Conservation (phyloP, 371 early-diverging fungal genomes). For the Dichotomocladium elegans region DNA sequence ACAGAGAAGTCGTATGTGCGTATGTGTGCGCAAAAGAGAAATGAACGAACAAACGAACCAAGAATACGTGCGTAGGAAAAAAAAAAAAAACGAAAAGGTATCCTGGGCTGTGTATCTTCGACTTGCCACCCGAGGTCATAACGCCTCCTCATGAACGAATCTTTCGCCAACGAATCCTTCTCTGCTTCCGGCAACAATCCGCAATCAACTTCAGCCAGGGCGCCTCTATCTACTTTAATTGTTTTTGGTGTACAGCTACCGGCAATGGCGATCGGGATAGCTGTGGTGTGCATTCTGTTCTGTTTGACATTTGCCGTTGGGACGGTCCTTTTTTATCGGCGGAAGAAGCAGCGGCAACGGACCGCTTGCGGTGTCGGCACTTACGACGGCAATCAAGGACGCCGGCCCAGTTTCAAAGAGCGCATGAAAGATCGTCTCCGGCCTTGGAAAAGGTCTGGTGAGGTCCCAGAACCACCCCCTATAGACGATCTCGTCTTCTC, state of each 20-base stretch:
- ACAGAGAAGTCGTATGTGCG: too few relatives aligned
- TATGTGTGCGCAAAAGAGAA: too few relatives aligned
- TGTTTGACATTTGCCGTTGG: background rate
- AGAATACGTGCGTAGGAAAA: too few relatives aligned
- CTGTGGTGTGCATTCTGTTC: slow-evolving; percentile 1
- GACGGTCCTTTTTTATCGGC: background rate
- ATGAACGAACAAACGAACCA: too few relatives aligned
- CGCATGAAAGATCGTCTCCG: slow-evolving; percentile 6
- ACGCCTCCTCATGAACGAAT: too few relatives aligned
- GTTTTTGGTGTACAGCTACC: background rate
- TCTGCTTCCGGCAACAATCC: too few relatives aligned
- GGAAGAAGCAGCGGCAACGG: background rate
- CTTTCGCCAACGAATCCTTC: too few relatives aligned
- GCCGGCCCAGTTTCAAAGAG: background rate
- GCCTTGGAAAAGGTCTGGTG: background rate
- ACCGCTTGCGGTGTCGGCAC: background rate
- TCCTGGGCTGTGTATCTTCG: background rate
- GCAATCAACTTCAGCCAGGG: too few relatives aligned
- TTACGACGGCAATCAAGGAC: background rate
- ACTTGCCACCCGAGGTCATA: background rate
- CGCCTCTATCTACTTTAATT: too few relatives aligned
- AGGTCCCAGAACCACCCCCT: background rate
- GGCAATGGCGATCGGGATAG: slow-evolving; percentile 5
- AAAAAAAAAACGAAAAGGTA: too few relatives aligned
- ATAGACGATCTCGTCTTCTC: slow-evolving; percentile 8